These are phyloP conservation scores for Eragrostis tef DNA, from an alignment of 202 grass and related monocot genomes.

Conservation along the genomic window DNA sequence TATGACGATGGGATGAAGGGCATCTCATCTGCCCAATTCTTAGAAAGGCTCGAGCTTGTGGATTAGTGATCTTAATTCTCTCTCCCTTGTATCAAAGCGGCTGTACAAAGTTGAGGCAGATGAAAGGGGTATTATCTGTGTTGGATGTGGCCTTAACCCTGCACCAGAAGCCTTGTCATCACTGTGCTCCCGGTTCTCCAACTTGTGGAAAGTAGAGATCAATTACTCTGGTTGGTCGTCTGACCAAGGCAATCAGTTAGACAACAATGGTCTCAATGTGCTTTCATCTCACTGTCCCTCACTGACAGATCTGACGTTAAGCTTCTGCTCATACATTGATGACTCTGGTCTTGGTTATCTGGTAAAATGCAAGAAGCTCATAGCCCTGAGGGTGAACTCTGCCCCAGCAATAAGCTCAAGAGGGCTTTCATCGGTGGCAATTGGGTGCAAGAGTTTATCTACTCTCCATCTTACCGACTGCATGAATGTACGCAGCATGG, in stretches of 20 bases:
- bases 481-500: constrained; percentile 52
- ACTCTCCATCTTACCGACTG: constrained; percentile 62
- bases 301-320: constrained; percentile 60
- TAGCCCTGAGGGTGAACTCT: constrained; percentile 57
- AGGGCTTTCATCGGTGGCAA: constrained; percentile 52
- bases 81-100: constrained; percentile 63
- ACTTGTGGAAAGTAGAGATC: constrained; percentile 71
- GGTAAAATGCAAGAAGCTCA: constrained; percentile 55
- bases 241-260: constrained; percentile 51
- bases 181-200: constrained; percentile 56
- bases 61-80: constrained; percentile 60
- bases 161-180: constrained; percentile 48
- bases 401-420: constrained; percentile 51
- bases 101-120: constrained; percentile 51
- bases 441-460: constrained; percentile 70
- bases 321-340: constrained; percentile 64
- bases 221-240: constrained; percentile 63
- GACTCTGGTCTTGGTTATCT: constrained; percentile 55
- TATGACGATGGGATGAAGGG: constrained; percentile 53
- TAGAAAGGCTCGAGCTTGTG: constrained; percentile 63
- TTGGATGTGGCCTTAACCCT: constrained; percentile 57
- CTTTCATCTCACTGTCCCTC: constrained; percentile 55
- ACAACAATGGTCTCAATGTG: constrained; percentile 52
- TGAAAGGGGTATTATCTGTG: constrained; percentile 44
- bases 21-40: constrained; percentile 42